Percentiles rank a stretch among this genome's conserved stretches.
phyloP scores from a whole-genome alignment of 306 rosid species.

The Citrullus mucosospermus region DNA sequence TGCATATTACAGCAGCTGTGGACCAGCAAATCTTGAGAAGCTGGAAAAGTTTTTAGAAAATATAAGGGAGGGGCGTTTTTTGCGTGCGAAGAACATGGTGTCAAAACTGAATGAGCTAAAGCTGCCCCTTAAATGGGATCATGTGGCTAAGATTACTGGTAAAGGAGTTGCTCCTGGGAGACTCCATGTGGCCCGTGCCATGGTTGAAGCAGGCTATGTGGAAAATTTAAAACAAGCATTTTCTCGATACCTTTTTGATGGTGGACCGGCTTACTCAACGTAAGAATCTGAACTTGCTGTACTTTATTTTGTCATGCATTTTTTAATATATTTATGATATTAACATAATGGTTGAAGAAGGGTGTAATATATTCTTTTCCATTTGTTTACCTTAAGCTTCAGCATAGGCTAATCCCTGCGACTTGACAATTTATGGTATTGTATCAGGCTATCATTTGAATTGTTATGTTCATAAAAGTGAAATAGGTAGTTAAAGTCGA shows the following conservation, averaged over 20 bases:
- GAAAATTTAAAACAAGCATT: constrained; percentile 90
- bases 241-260: constrained; percentile 74
- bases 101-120: constrained; percentile 75
- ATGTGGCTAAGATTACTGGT: constrained; percentile 81
- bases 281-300: constrained; percentile 30
- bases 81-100: constrained; percentile 79
- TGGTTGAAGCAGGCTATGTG: constrained; percentile 89
- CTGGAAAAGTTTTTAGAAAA: constrained; percentile 55
- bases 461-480: neutral
- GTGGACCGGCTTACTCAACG: constrained; percentile 96
- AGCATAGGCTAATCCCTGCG: neutral
- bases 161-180: constrained; percentile 96
- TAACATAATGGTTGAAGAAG: neutral
- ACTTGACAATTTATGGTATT: neutral
- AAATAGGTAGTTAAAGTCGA: neutral
- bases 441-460: neutral
- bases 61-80: constrained; percentile 83
- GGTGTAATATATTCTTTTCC: neutral
- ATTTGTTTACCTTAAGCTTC: neutral
- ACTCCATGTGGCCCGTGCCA: constrained; percentile 86
- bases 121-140: constrained; percentile 88
- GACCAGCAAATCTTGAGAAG: constrained; percentile 54
- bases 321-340: neutral
- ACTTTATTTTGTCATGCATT: neutral
- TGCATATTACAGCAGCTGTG: constrained; percentile 94